phyloP scores from a whole-genome alignment of 192 early-diverging fungal species.

The Coemansia sp. region DNA sequence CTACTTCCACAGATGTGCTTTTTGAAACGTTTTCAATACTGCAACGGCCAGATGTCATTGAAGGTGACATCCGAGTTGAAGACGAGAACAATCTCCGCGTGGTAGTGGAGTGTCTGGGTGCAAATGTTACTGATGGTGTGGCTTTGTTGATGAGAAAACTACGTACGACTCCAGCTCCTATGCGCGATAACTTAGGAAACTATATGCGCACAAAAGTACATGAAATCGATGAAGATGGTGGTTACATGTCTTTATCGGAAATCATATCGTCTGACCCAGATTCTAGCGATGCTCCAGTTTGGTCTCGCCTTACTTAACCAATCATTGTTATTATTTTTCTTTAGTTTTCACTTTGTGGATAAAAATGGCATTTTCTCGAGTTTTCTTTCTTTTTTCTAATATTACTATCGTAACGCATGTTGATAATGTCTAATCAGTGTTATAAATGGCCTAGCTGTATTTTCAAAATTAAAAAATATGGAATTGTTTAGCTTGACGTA shows the following conservation, averaged over 20 bases:
- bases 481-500: too few species aligned
- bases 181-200: slow-evolving; percentile 27
- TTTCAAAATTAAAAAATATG: too few species aligned
- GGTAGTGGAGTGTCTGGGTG: slow-evolving; percentile 41
- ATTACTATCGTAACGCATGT: neutral
- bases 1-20: slow-evolving; percentile 26
- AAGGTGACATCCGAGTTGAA: slow-evolving; percentile 32
- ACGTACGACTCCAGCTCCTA: slow-evolving; percentile 18
- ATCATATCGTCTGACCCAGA: slow-evolving; percentile 39
- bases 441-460: neutral
- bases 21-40: slow-evolving; percentile 44
- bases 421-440: neutral
- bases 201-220: slow-evolving; percentile 16
- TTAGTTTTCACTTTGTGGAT: neutral
- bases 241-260: slow-evolving; percentile 41
- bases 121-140: slow-evolving; percentile 46
- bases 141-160: slow-evolving; percentile 37
- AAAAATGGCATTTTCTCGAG: neutral
- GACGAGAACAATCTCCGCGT: slow-evolving; percentile 37
- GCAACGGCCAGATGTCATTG: slow-evolving; percentile 38
- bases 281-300: slow-evolving; percentile 29
- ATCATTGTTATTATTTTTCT: neutral
- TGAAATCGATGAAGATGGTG: slow-evolving; percentile 31
- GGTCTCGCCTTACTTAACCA: slow-evolving; percentile 24
- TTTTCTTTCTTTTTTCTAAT: neutral